A percentile compares a stretch with the other conserved stretches of the same genome.
These are phyloP conservation scores for Sclerospora graminicola DNA, from an alignment of 352 stramenopile genomes.

Conservation along the genomic window DNA sequence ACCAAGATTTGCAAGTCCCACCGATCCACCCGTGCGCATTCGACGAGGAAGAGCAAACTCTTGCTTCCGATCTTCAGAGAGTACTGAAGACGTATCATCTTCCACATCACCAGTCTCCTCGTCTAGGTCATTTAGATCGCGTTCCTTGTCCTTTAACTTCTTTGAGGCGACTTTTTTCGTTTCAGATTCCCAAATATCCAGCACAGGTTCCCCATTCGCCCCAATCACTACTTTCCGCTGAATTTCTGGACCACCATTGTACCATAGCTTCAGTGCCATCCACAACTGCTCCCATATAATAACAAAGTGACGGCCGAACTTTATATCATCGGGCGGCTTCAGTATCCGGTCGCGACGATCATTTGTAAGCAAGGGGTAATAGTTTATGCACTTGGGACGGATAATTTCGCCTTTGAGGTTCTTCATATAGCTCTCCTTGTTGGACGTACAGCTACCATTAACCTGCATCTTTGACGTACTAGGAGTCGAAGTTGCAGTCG, in stretches of 20 bases:
- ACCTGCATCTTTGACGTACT: constrained; percentile 29
- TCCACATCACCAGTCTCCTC: constrained; percentile 25
- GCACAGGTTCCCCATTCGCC: constrained; percentile 38
- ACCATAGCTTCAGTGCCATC: constrained; percentile 88
- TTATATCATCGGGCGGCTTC: constrained; percentile 64
- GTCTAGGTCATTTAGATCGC: constrained; percentile 23
- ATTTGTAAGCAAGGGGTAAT: constrained; percentile 60
- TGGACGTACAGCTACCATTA: constrained; percentile 13
- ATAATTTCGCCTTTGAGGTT: constrained; percentile 74
- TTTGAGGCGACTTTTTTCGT: constrained; percentile 48
- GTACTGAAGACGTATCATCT: constrained; percentile 25
- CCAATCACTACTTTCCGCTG: constrained; percentile 70
- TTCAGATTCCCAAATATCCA: constrained; percentile 75
- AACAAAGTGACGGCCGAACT: constrained; percentile 72
- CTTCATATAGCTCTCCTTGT: constrained; percentile 60
- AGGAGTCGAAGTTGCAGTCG: constrained; percentile 14
- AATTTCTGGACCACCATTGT: constrained; percentile 84
- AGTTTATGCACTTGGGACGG: constrained; percentile 77
- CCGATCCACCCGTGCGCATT: constrained; percentile 67
- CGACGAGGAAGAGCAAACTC: constrained; percentile 50
- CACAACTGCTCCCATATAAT: constrained; percentile 83
- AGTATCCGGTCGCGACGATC: constrained; percentile 64
- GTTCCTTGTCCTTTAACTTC: constrained; percentile 27
- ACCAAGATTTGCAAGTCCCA: constrained; percentile 85
- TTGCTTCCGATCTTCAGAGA: constrained; percentile 45